Evolutionary conservation across 192 early-diverging fungal species (phyloP).

Genomic region (Umbelopsis isabellina): DNA sequence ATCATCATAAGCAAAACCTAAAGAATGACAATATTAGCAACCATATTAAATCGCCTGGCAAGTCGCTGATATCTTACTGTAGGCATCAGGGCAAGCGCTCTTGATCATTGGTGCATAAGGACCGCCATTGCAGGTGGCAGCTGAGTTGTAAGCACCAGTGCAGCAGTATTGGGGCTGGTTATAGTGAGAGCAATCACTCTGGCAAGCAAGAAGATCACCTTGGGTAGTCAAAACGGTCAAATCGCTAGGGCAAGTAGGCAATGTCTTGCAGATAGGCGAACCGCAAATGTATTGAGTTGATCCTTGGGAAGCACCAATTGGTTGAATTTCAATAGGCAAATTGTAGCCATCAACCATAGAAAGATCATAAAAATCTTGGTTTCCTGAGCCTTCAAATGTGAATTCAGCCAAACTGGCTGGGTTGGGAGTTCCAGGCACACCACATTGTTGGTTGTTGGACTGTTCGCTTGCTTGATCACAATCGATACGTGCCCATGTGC

Average conservation of each 20-base stretch:
- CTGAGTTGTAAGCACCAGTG: conserved; percentile 20
- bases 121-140: conserved; percentile 20
- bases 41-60: too few relatives aligned
- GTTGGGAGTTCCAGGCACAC: conserved; percentile 6
- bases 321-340: conserved; percentile 33
- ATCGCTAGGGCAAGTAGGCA: conserved; percentile 31
- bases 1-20: conserved; percentile 38
- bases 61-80: conserved; percentile 13
- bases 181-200: conserved; percentile 32
- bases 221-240: conserved; percentile 15
- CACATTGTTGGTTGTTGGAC: neutral
- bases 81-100: conserved; percentile 31
- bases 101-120: conserved; percentile 27
- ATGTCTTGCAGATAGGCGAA: neutral
- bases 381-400: conserved; percentile 13
- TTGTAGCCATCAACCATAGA: conserved; percentile 42
- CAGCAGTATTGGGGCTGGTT: conserved; percentile 30
- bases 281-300: conserved; percentile 19
- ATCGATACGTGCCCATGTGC: conserved; percentile 18
- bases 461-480: neutral
- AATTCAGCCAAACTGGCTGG: conserved; percentile 42
- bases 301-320: conserved; percentile 3
- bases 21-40: neutral
- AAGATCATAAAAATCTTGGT: conserved; percentile 38
- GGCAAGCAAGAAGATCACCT: conserved; percentile 20